Conservation (phyloP, 148 eudicot genomes). For the Cornus florida region DNA sequence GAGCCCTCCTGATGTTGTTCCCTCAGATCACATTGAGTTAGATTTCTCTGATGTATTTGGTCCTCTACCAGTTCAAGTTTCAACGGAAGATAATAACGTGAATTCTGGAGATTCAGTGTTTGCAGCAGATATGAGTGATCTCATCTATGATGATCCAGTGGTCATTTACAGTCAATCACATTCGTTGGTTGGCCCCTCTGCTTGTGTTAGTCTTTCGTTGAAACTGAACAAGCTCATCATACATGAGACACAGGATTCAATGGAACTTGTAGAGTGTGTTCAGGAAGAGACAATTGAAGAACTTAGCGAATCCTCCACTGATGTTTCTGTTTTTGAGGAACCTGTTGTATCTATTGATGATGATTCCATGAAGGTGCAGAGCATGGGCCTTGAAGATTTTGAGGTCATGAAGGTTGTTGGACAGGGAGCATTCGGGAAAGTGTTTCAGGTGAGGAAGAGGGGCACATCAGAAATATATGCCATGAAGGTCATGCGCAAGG, state of each 20-base stretch:
- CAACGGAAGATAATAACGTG: constrained; percentile 41
- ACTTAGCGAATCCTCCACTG: constrained; percentile 28
- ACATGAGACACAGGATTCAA: constrained; percentile 43
- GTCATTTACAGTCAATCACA: constrained; percentile 69
- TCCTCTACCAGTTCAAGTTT: constrained; percentile 48
- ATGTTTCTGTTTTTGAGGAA: constrained; percentile 24
- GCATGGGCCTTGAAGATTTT: constrained; percentile 79
- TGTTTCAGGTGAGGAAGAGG: constrained; percentile 74
- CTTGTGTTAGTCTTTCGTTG: constrained; percentile 56
- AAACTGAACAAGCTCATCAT: constrained; percentile 60
- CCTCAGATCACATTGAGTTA: constrained; percentile 53
- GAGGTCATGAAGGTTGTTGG: constrained; percentile 83
- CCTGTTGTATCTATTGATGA: constrained; percentile 22
- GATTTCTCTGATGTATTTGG: constrained; percentile 89
- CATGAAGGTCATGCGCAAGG: constrained; percentile 97
- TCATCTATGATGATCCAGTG: constrained; percentile 60
- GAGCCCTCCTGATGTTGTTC: constrained; percentile 50
- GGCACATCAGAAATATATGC: constrained; percentile 83
- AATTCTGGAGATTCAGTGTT: constrained; percentile 27
- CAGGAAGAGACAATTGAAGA: constrained; percentile 27
- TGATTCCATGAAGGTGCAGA: constrained; percentile 29
- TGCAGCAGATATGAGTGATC: constrained; percentile 42
- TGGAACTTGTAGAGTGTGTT: constrained; percentile 30
- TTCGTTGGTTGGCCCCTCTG: constrained; percentile 86
- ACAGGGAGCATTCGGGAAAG: constrained; percentile 89